Conservation (phyloP, 2,329 filamentous ascomycete genomes). For the Microcyclospora tardicrescens region DNA sequence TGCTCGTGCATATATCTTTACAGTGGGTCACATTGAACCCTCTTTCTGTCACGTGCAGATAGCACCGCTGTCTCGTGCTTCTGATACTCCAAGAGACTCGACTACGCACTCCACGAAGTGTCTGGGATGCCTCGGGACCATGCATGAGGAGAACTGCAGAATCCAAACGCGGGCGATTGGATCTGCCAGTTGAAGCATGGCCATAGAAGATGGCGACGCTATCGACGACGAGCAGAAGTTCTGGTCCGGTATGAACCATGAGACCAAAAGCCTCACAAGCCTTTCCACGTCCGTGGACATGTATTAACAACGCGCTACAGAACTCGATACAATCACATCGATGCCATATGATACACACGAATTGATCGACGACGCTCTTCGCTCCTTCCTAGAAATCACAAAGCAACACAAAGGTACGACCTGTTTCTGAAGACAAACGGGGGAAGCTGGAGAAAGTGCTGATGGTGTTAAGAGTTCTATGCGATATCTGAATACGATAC, state of each 20-base stretch:
- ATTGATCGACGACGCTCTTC: constrained; percentile 71
- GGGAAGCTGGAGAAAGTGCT: constrained; percentile 4
- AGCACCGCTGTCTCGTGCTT: too few species aligned
- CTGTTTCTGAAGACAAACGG: neutral
- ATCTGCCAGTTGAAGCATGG: too few species aligned
- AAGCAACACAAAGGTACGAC: constrained; percentile 52
- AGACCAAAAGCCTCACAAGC: neutral
- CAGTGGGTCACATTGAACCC: too few species aligned
- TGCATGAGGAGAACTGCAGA: too few species aligned
- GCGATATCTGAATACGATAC: constrained; percentile 67
- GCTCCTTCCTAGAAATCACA: constrained; percentile 69
- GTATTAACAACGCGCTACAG: constrained; percentile 27
- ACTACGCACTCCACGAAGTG: too few species aligned
- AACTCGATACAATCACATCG: constrained; percentile 53
- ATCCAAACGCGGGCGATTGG: too few species aligned
- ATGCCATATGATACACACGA: constrained; percentile 47
- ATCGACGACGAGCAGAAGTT: constrained; percentile 73
- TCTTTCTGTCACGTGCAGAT: too few species aligned
- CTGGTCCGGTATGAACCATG: constrained; percentile 59
- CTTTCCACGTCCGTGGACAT: neutral
- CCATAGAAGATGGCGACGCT: too few species aligned
- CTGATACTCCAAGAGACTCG: too few species aligned
- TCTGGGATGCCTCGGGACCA: too few species aligned
- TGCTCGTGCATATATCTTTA: too few species aligned
- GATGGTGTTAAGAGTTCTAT: constrained; percentile 45